Percentiles rank a stretch among this genome's conserved stretches.
These are phyloP conservation scores for Chlorella vulgaris DNA, from an alignment of 139 green algal genomes.

Conservation along the genomic window DNA sequence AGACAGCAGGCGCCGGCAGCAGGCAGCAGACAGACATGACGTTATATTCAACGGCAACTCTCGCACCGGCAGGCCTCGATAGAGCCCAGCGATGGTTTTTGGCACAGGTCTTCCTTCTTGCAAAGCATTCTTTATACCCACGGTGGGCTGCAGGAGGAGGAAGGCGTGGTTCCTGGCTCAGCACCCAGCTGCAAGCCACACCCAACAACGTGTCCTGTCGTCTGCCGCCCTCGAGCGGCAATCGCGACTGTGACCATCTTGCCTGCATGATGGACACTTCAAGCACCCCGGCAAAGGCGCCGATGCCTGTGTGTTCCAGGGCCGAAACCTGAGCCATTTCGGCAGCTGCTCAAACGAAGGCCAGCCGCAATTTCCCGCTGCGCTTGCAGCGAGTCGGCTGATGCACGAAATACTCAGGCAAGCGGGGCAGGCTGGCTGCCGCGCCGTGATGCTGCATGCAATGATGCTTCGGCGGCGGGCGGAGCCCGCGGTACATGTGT, in stretches of 20 bases:
- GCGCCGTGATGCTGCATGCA: no score
- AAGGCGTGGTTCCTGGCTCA: not conserved
- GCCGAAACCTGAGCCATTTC: constrained; percentile 50
- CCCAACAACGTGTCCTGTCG: not conserved
- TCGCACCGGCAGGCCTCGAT: constrained; percentile 80
- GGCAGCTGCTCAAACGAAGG: not conserved
- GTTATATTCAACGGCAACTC: no score
- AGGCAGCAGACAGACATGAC: no score
- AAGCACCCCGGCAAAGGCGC: constrained; percentile 65
- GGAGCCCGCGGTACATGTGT: no score
- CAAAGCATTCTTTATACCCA: constrained; percentile 91
- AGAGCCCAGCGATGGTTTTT: constrained; percentile 61
- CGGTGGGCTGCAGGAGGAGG: constrained; percentile 64
- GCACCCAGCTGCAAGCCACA: no score
- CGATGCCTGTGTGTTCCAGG: constrained; percentile 82
- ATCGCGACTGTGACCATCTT: not conserved
- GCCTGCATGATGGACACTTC: constrained; percentile 77
- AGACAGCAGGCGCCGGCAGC: no score
- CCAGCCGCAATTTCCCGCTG: no score
- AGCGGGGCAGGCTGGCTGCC: no score
- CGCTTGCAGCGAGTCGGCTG: no score
- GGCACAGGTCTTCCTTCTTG: constrained; percentile 79
- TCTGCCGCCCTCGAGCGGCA: not conserved
- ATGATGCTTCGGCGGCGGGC: no score
- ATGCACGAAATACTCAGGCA: no score